Conservation (phyloP, 345 rosid genomes). For the Crucihimalaya himalaica region DNA sequence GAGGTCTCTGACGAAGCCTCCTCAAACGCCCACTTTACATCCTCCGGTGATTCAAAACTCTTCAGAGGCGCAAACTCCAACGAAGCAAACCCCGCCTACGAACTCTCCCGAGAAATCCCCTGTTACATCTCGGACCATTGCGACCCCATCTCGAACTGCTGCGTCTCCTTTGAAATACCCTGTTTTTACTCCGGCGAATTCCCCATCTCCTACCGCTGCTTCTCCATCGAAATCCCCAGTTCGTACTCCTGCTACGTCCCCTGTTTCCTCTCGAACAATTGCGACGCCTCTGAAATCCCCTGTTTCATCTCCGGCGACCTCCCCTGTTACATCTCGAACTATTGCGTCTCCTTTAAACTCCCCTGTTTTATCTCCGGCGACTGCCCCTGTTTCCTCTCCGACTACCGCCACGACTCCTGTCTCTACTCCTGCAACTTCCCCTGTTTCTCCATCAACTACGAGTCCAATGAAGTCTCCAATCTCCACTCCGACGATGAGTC, state of each 20-base stretch:
- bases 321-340: slow-evolving; percentile 28
- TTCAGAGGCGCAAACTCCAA: background rate
- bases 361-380: slow-evolving; percentile 35
- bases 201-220: slow-evolving; percentile 13
- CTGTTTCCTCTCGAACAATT: slow-evolving; percentile 15
- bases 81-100: background rate
- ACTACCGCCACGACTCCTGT: slow-evolving; percentile 21
- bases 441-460: slow-evolving; percentile 30
- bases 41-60: slow-evolving; percentile 24
- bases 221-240: slow-evolving; percentile 29
- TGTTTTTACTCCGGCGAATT: background rate
- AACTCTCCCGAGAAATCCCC: slow-evolving; percentile 36
- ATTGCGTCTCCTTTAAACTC: slow-evolving; percentile 3
- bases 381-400: slow-evolving; percentile 37
- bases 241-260: slow-evolving; percentile 29
- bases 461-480: slow-evolving; percentile 27
- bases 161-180: slow-evolving; percentile 33
- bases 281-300: slow-evolving; percentile 35
- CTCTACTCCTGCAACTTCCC: slow-evolving; percentile 30
- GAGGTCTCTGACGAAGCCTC: slow-evolving; percentile 19
- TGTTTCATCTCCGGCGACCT: background rate
- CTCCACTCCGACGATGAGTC: slow-evolving; percentile 34
- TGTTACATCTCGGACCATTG: slow-evolving; percentile 5
- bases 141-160: too few species aligned
- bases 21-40: slow-evolving; percentile 19